These are phyloP conservation scores for Aspergillus biplanus DNA, from an alignment of 495 filamentous ascomycete genomes.

Conservation along the genomic window DNA sequence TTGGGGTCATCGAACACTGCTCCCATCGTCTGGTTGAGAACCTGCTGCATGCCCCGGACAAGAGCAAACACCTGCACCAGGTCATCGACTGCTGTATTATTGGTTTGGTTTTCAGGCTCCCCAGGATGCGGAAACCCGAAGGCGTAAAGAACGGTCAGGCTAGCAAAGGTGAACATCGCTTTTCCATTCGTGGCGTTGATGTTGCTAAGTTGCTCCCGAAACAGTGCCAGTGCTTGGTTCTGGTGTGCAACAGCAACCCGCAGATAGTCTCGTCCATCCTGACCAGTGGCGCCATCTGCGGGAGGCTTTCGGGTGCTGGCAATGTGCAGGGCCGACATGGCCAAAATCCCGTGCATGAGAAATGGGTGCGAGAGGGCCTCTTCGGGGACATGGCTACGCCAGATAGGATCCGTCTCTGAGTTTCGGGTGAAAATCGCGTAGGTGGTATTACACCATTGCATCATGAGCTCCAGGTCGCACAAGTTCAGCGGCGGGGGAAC, in stretches of 20 bases:
- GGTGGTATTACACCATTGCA: conserved; percentile 49
- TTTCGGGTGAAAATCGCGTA: conserved; percentile 36
- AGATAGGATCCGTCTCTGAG: conserved; percentile 41
- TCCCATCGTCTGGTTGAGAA: conserved; percentile 36
- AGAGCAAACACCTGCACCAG: conserved; percentile 48
- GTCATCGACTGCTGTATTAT: conserved; percentile 42
- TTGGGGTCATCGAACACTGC: conserved; percentile 26
- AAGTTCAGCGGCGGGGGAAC: conserved; percentile 33
- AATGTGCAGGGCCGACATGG: conserved; percentile 53
- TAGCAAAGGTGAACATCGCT: conserved; percentile 55
- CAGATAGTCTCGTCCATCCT: conserved; percentile 30
- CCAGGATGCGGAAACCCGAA: conserved; percentile 51
- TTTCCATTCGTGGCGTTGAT: conserved; percentile 50
- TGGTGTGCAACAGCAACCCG: conserved; percentile 52
- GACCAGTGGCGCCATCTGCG: background rate
- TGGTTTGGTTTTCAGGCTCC: conserved; percentile 34
- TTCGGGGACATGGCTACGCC: conserved; percentile 47
- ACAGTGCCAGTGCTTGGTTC: conserved; percentile 49
- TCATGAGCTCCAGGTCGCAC: conserved; percentile 46
- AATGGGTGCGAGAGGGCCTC: conserved; percentile 52
- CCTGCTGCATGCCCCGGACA: conserved; percentile 49
- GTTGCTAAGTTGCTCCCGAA: conserved; percentile 44
- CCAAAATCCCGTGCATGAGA: conserved; percentile 57
- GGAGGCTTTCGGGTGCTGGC: conserved; percentile 34
- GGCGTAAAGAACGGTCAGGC: conserved; percentile 53